phyloP scores from a whole-genome alignment of 2,329 filamentous ascomycete species.

The Pseudogymnoascus verrucosus region DNA sequence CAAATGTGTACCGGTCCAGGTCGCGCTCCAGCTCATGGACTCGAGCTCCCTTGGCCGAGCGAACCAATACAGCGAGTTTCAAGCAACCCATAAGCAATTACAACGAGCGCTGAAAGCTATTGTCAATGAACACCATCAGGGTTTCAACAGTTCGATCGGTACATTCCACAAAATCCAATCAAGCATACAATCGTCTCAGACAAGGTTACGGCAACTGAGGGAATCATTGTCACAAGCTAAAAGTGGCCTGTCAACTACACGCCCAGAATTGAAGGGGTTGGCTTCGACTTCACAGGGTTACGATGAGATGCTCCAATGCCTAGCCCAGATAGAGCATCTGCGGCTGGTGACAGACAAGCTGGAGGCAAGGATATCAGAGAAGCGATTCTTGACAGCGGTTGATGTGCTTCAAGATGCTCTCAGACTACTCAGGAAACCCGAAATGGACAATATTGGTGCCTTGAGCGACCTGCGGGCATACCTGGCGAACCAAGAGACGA shows the following conservation, averaged over 20 bases:
- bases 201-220: constrained; percentile 73
- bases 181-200: constrained; percentile 83
- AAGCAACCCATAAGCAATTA: constrained; percentile 76
- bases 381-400: constrained; percentile 86
- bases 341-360: constrained; percentile 85
- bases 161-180: constrained; percentile 98
- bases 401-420: constrained; percentile 85
- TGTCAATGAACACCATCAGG: constrained; percentile 97
- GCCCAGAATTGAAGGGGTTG: constrained; percentile 84
- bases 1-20: constrained; percentile 85
- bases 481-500: constrained; percentile 84
- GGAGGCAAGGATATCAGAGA: constrained; percentile 91
- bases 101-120: constrained; percentile 89
- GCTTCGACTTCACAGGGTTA: constrained; percentile 84
- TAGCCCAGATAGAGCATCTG: constrained; percentile 80
- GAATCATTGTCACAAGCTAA: constrained; percentile 77
- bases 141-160: constrained; percentile 97
- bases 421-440: constrained; percentile 73
- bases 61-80: constrained; percentile 78
- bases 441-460: constrained; percentile 85
- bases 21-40: constrained; percentile 92
- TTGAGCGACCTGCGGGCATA: constrained; percentile 80
- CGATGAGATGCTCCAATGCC: constrained; percentile 75
- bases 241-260: constrained; percentile 70
- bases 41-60: constrained; percentile 87